Evolutionary conservation across 2,329 filamentous ascomycete species (phyloP).

Genomic region (Bipolaris bicolor): DNA sequence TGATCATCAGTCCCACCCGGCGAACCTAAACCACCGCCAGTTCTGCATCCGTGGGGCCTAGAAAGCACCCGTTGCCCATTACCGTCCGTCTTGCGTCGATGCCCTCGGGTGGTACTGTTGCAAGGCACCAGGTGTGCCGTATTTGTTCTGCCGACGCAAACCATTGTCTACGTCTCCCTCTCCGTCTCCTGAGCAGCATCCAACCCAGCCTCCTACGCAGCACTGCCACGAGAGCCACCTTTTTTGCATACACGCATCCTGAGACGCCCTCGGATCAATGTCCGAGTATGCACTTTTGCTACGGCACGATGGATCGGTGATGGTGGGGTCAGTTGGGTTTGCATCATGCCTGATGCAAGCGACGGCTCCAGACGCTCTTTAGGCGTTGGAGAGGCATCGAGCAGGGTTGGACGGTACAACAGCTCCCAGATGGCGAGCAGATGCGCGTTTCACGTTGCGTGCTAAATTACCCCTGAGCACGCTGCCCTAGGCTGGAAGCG

Average conservation of each 20-base stretch:
- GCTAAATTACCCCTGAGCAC: slow-evolving; percentile 28
- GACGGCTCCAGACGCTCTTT: slow-evolving; percentile 34
- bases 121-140: slow-evolving; percentile 3
- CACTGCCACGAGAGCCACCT: slow-evolving; percentile 8
- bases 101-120: slow-evolving; percentile 1
- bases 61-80: background rate
- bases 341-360: slow-evolving; percentile 20
- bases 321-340: slow-evolving; percentile 20
- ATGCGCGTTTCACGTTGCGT: slow-evolving; percentile 40
- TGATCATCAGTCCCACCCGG: background rate
- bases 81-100: background rate
- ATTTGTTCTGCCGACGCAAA: slow-evolving; percentile 4
- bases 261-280: slow-evolving; percentile 38
- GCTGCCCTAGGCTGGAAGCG: slow-evolving; percentile 19
- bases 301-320: slow-evolving; percentile 24
- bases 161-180: background rate
- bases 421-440: slow-evolving; percentile 18
- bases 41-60: background rate
- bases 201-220: slow-evolving; percentile 5
- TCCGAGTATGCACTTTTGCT: slow-evolving; percentile 12
- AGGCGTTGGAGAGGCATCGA: slow-evolving; percentile 12
- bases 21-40: slow-evolving; percentile 6
- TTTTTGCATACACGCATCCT: slow-evolving; percentile 23
- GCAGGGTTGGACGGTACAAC: slow-evolving; percentile 11
- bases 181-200: slow-evolving; percentile 1